These are phyloP conservation scores for Fragaria nilgerrensis DNA, from an alignment of 306 rosid species.

Conservation along the genomic window DNA sequence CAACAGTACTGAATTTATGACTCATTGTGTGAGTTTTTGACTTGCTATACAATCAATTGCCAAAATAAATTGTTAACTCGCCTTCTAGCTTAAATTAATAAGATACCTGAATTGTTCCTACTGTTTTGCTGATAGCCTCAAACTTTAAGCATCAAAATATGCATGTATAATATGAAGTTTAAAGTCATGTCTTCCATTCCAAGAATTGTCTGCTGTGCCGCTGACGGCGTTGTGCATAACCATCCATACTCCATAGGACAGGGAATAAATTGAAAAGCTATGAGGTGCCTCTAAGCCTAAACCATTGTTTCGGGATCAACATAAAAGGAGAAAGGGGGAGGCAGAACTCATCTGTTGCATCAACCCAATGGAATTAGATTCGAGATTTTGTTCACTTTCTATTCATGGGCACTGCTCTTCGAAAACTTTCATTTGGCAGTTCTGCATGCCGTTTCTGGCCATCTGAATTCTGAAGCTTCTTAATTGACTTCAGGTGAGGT, in stretches of 20 bases:
- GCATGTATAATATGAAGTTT: neutral
- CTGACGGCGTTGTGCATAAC: neutral
- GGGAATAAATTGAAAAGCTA: neutral
- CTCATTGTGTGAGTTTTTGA: slow-evolving; percentile 33
- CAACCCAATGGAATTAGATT: slow-evolving; percentile 40
- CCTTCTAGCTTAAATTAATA: slow-evolving; percentile 18
- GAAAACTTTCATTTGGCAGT: neutral
- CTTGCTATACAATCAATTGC: slow-evolving; percentile 21
- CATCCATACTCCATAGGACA: neutral
- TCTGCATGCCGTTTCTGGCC: neutral
- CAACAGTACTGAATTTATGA: slow-evolving; percentile 19
- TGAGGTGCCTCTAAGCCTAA: neutral
- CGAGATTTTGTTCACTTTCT: slow-evolving; percentile 1
- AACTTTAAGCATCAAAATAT: neutral
- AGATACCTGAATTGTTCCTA: slow-evolving; percentile 21
- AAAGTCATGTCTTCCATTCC: neutral
- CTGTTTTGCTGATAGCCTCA: neutral
- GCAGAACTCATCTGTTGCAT: neutral
- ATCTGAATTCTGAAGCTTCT: neutral
- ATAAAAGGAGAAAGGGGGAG: neutral
- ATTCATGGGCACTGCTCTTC: neutral
- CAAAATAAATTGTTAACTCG: slow-evolving; percentile 46
- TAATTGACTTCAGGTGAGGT: neutral
- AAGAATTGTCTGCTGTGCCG: neutral
- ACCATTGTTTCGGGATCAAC: neutral